Evolutionary conservation across 768 basidiomycete species (phyloP).

Genomic region (Boletus sensibilis): DNA sequence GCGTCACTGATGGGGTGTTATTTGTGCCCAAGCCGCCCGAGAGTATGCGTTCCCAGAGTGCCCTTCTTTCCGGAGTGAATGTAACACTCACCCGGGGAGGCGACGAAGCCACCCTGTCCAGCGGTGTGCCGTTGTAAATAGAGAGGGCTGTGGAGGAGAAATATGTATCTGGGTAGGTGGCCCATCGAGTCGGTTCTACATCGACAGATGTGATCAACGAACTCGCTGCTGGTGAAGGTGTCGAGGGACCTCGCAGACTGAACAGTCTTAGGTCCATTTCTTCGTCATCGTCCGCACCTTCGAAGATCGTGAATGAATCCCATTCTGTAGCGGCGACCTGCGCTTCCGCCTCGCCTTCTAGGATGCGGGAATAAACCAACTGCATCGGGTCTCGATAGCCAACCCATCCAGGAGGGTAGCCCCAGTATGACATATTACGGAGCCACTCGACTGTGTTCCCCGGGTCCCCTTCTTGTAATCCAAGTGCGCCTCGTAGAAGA

Average conservation of each 20-base stretch:
- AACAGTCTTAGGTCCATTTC: conserved; percentile 27
- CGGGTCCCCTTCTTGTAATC: conserved; percentile 33
- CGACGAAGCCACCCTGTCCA: conserved; percentile 31
- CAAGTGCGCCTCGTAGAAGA: conserved; percentile 55
- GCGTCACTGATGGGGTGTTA: conserved; percentile 2
- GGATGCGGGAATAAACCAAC: conserved; percentile 46
- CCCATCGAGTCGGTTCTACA: conserved; percentile 48
- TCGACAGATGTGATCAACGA: not conserved
- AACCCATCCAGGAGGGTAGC: conserved; percentile 76
- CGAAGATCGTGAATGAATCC: conserved; percentile 39
- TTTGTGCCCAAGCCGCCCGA: conserved; percentile 9
- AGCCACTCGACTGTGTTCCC: conserved; percentile 52
- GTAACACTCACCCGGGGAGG: conserved; percentile 32
- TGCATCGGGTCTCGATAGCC: conserved; percentile 52
- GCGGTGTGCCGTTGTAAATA: conserved; percentile 42
- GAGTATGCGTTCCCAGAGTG: conserved; percentile 42
- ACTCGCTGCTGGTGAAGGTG: conserved; percentile 4
- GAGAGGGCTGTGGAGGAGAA: conserved; percentile 59
- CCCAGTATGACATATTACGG: conserved; percentile 64
- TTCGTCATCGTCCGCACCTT: conserved; percentile 39
- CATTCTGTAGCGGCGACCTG: not conserved
- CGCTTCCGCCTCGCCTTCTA: conserved; percentile 29
- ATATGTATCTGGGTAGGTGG: conserved; percentile 54
- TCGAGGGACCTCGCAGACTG: not conserved
- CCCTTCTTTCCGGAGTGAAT: conserved; percentile 35